Evolutionary conservation across 2,329 filamentous ascomycete genomes (phyloP), one percentile per base, ranked within the genome.

Genomic region (Hypoxylon sp.): DNA sequence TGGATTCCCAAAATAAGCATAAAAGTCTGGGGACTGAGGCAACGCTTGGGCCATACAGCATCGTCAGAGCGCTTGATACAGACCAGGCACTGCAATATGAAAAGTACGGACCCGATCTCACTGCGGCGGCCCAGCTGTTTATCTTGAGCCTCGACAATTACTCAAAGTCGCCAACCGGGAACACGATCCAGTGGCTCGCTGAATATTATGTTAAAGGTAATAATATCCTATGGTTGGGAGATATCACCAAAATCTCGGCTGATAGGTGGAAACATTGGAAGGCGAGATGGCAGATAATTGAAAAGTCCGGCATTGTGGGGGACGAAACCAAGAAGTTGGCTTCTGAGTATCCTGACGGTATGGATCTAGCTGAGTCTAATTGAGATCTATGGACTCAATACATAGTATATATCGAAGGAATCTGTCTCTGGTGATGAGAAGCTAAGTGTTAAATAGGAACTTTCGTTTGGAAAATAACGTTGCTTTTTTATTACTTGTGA

Each of bases 211-310:
- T 6, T 20, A 43, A 43, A 43, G 39, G 39, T 6, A 43, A 20
- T 11, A 11, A 20, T 11, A 11, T 43, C 4, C 6, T 43, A 20
- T 43, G 39, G 39, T n/a, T 4, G 3, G 39, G n/a, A 19, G 17
- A 43, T 6, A 20, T 43, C 7, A 43, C 39, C 17, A 19, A 43
- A 20, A n/a, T 43, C 2, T 43, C 39, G 17, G 39, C 20, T 7
- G 39, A 43, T n/a, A n/a, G 39, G 4, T 43, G 39, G 39, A 43
- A 43, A 20, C 39, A 43, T 20, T 43, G 39, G 39, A 43, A 43
- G 39, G 8, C 17, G 20, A 43, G 39, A 43, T 43, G 39, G 39
- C 39, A 43, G 39, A 20, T 17, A n/a, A 43, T 43, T 20, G 20
- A 8, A 43, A 17, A 43, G 19, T 20, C 39, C 4, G 39, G 20